phyloP scores from a whole-genome alignment of 2,329 filamentous ascomycete species.

The Mycosphaerella arachidis region DNA sequence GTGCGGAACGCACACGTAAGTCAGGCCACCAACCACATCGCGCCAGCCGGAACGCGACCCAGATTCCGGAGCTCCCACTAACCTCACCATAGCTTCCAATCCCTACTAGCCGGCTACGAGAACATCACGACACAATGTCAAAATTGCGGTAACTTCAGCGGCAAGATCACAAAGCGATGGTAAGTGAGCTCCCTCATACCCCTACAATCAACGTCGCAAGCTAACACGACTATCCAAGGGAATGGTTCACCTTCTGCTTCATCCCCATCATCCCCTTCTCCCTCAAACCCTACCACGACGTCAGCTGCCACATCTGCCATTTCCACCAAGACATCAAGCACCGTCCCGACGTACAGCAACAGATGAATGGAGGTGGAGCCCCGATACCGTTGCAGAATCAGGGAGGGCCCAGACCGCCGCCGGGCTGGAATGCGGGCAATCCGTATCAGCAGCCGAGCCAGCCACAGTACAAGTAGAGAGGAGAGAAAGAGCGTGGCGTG shows the following conservation, averaged over 20 bases:
- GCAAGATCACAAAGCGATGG: constrained; percentile 45
- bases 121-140: constrained; percentile 49
- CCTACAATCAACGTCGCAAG: constrained; percentile 11
- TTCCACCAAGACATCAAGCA: constrained; percentile 60
- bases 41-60: background rate
- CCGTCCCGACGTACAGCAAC: constrained; percentile 36
- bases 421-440: constrained; percentile 25
- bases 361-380: constrained; percentile 29
- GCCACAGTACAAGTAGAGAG: constrained; percentile 8
- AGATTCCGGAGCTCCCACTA: background rate
- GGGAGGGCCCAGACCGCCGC: constrained; percentile 16
- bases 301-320: constrained; percentile 70
- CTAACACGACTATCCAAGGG: constrained; percentile 26
- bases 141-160: constrained; percentile 49
- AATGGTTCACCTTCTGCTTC: constrained; percentile 62
- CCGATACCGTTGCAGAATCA: constrained; percentile 33
- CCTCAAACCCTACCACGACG: constrained; percentile 52
- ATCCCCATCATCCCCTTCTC: constrained; percentile 67
- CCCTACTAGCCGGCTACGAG: constrained; percentile 44
- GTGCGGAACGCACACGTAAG: constrained; percentile 46
- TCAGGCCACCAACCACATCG: constrained; percentile 6
- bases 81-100: constrained; percentile 42
- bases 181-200: constrained; percentile 30
- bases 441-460: constrained; percentile 14
- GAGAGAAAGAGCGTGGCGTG: constrained; percentile 11